Base-by-base conservation (phyloP, 2,329 filamentous ascomycete species). In the Neurospora sp. region DNA sequence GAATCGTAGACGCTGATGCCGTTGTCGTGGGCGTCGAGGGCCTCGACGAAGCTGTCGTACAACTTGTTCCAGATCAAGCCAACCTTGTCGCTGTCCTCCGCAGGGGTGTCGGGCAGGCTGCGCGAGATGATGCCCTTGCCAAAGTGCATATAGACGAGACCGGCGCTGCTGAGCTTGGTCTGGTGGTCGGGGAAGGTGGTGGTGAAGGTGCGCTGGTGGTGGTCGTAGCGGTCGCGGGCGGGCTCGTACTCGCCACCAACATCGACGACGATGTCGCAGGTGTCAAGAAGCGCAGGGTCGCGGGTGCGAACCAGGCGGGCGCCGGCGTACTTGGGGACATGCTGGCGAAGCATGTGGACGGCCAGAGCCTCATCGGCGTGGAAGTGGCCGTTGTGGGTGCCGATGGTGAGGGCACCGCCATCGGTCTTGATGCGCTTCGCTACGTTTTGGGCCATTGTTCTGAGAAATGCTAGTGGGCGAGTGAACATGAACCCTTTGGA, bases 351-450 rank as follows among this genome's bases (percentile, higher is more conserved):
- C 85, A 99, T 93, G 85, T 97, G 93, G 74, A 99, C 94, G 71
- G 96, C 96, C 62, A 99, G 89, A 72, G 96, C 95, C 84, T 99
- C 96, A 81, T 99, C 96, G 80, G 96, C 96, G 84, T 99, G 96
- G 87, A 99, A 99, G 85, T 97, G 93, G 75, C 96, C 96, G 83
- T 91, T 97, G 87, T 99, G 96, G 38, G 96, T 99, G 78, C 94
- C 96, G 79, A 97, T 96, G 75, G 89, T 82, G 73, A 91, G 82
- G 69, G 77, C 76, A 71, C 80, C 80, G 73, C 83, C 82, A 73
- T 87, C 85, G 76, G 90, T 92, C 86, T 97, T 97, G 80, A 96
- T 83, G 80, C 92, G 91, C 83, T 98, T 98, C 73, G 90, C 82
- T 77, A 90, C 86, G 78, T 84, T 87, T 84, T 92, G 87, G 76